These are phyloP conservation scores for Paramecium pentaurelia DNA, from an alignment of 73 alveolate genomes.

Conservation along the genomic window DNA sequence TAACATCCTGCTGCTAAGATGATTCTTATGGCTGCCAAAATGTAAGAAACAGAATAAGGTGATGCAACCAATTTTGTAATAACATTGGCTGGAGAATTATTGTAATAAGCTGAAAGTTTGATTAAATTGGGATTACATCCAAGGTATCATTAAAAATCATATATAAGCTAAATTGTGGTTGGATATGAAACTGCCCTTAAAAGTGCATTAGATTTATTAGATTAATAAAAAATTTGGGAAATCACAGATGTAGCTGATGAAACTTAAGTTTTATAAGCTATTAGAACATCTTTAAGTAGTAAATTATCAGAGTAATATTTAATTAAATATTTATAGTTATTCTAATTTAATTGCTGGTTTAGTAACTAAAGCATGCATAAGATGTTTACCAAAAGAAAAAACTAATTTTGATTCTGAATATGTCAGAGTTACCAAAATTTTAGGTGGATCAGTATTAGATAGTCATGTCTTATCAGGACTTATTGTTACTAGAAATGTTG, in stretches of 20 bases:
- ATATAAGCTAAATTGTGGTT: slow-evolving; percentile 70
- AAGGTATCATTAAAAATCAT: background rate
- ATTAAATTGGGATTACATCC: slow-evolving; percentile 95
- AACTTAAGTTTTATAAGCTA: slow-evolving; percentile 76
- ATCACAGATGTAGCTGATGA: slow-evolving; percentile 77
- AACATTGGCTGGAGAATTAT: slow-evolving; percentile 96
- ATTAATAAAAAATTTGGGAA: slow-evolving; percentile 72
- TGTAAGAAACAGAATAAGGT: slow-evolving; percentile 97
- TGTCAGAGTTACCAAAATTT: slow-evolving; percentile 91
- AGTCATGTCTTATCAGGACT: slow-evolving; percentile 89
- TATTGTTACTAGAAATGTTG: slow-evolving; percentile 82
- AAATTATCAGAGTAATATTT: slow-evolving; percentile 66
- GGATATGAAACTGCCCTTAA: slow-evolving; percentile 97
- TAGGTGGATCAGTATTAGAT: slow-evolving; percentile 92
- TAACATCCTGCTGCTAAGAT: slow-evolving; percentile 99
- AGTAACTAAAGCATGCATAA: slow-evolving; percentile 51
- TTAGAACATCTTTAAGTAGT: slow-evolving; percentile 90
- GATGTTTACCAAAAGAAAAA: slow-evolving; percentile 74
- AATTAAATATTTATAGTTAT: background rate
- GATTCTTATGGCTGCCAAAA: slow-evolving; percentile 93
- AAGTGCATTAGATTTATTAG: slow-evolving; percentile 80
- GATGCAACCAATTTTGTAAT: slow-evolving; percentile 94
- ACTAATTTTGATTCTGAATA: slow-evolving; percentile 90
- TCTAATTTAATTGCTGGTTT: slow-evolving; percentile 43
- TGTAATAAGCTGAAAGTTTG: slow-evolving; percentile 92